phyloP scores from a whole-genome alignment of 306 rosid genomes.

The Trifolium dubium region DNA sequence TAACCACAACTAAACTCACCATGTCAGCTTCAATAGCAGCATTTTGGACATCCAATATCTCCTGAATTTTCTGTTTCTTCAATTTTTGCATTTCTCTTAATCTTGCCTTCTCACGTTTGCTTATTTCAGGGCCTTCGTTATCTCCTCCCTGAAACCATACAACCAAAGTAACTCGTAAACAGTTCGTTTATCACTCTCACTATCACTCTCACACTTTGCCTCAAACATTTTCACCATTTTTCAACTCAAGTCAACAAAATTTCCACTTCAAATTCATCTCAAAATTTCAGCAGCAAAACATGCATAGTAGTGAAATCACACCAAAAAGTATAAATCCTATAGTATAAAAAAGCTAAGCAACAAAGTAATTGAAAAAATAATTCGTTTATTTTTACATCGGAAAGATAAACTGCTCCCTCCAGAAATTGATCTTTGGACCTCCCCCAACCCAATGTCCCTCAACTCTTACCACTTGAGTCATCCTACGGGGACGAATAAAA shows the following conservation, averaged over 20 bases:
- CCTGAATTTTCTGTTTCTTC: constrained; percentile 95
- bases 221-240: not conserved
- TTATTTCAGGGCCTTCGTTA: constrained; percentile 51
- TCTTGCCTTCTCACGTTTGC: constrained; percentile 90
- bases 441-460: no score
- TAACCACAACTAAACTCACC: constrained; percentile 53
- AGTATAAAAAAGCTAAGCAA: not conserved
- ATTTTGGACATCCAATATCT: constrained; percentile 83
- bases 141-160: constrained; percentile 54
- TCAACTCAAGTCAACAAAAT: constrained; percentile 31
- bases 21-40: constrained; percentile 95
- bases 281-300: not conserved
- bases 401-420: no score
- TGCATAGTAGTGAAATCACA: not conserved
- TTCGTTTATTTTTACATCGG: no score
- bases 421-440: no score
- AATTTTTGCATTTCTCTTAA: constrained; percentile 75
- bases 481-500: no score
- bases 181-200: not conserved
- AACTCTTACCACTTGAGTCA: no score
- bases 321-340: constrained; percentile 41
- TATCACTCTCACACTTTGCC: not conserved
- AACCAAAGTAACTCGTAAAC: not conserved
- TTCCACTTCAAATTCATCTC: constrained; percentile 7
- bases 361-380: not conserved